A percentile compares a stretch with the other conserved stretches of the same genome.
Evolutionary conservation across 2,329 filamentous ascomycete species (phyloP).

Genomic region (Didymella exigua): DNA sequence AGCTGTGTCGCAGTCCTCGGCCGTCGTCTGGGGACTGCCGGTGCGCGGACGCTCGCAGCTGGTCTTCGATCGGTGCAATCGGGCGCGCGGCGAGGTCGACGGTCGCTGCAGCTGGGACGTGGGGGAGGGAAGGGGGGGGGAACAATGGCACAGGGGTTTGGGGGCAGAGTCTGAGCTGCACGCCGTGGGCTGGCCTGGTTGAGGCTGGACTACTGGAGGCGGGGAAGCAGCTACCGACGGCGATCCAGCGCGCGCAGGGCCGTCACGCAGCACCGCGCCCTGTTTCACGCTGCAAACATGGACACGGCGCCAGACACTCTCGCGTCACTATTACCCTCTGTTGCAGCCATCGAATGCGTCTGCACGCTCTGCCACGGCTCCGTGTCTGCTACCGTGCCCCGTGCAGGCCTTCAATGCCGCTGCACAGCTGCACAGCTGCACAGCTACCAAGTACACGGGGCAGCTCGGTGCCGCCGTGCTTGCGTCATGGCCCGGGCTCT

Average conservation of each 20-base stretch:
- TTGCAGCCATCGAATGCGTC: neutral
- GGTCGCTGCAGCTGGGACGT: neutral
- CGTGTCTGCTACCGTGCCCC: neutral
- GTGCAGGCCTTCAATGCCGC: neutral
- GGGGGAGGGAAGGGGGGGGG: neutral
- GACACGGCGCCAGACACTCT: neutral
- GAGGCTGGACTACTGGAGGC: neutral
- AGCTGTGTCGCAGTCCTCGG: neutral
- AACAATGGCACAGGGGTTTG: no score
- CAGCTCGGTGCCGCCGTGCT: neutral
- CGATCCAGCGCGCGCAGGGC: neutral
- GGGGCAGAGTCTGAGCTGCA: neutral
- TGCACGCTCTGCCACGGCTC: neutral
- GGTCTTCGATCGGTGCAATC: no score
- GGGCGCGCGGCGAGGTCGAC: neutral
- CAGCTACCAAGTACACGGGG: neutral
- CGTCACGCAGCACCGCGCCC: neutral
- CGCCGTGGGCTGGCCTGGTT: neutral
- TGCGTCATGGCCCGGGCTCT: neutral
- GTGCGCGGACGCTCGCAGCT: neutral
- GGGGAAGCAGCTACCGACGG: neutral
- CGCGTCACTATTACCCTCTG: neutral
- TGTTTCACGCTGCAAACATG: neutral
- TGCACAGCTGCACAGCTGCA: neutral
- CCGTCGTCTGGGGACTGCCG: conserved; percentile 10